Base-by-base conservation (phyloP, 768 basidiomycete genomes). In the Lactifluus volemus region DNA sequence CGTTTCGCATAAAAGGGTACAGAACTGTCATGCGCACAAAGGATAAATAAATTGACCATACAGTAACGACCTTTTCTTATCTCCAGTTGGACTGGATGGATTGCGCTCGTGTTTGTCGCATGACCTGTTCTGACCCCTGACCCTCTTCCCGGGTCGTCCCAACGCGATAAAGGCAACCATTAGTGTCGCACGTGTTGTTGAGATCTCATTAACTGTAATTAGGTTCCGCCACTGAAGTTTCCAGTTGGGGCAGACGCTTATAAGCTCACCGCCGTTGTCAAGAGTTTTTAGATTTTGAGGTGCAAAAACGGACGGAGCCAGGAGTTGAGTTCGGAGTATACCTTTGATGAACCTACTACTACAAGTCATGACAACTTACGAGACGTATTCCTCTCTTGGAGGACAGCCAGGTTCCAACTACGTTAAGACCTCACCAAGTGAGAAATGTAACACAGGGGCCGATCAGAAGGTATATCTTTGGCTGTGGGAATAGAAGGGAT, bases 401-500 rank as follows among this genome's bases (percentile, higher is more conserved):
- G 34, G 29, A 11, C 5, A 21, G n/a, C 30, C 30, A 29, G 41
- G 38, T 38, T 7, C 30, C 38, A 52, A 57, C 19, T 48, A 15
- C n/a, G 56, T 29, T 11, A 8, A 2, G 29, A 36, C 47, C 39
- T 53, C 61, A 17, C 10, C 41, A 32, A n/a, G n/a, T n/a, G n/a
- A n/a, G n/a, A n/a, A n/a, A 14, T 17, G 25, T 42, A 32, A 21
- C 25, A 25, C 19, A 58, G 48, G 45, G 53, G 14, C 56, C 39
- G 61, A 58, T 58, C 61, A 62, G 32, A 58, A 58, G 47, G 11
- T 41, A 32, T 30, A 49, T 57, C 60, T 47, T 49, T 53, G 47
- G 51, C 56, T 49, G 52, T 58, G 61, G 51, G 61, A 62, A 62
- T 32, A 7, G 17, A 36, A 42, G 11, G 38, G 19, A 6, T 29